Base-by-base conservation (phyloP, 768 basidiomycete species). In the Saitozyma sp. region DNA sequence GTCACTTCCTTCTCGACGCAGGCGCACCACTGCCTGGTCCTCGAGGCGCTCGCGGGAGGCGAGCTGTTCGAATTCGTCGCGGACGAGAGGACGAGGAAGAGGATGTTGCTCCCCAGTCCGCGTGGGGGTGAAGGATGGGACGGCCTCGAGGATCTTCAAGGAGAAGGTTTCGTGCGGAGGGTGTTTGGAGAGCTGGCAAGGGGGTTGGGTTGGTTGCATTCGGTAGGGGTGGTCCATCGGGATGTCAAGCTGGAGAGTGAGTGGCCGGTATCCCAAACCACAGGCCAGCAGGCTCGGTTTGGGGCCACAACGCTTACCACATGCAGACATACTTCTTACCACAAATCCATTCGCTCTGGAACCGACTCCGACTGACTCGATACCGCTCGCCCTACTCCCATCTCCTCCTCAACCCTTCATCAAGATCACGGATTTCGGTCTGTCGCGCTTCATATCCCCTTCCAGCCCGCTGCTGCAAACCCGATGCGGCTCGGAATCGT, bases 171-270 rank as follows among this genome's bases (percentile, higher is more conserved):
- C 16, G 80, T 91, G 4, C 79, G 85, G 50, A 79, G 90, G 37
- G 86, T 93, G 52, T 91, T 88, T 83, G 82, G 82, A 41, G 92
- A 93, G 78, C 82, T 95, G 4, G 86, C 84, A 62, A 84, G 84
- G 42, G 91, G 88, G 7, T 88, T 93, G 0, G 87, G 85, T 6
- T 95, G 91, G 90, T 87, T 95, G 85, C 92, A 95, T 71, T 83
- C 85, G 45, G 88, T 89, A 13, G 87, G 87, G 0, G 83, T 93
- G 46, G 91, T 95, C 1, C 92, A 95, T 78, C 84, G 92, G 4
- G 92, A 94, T 79, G 87, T 95, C 80, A 95, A 95, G 80, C 86
- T 84, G 39, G 84, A 84, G 68, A 84, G 84, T 84, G 67, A 71
- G 84, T 80, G 14, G 61, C 11, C 48, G 54, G 10, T 56, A 29